Percentiles rank a stretch among this genome's conserved stretches.
These are phyloP conservation scores for Teunomyces pallodes DNA, from an alignment of 805 yeast genomes.

Conservation along the genomic window DNA sequence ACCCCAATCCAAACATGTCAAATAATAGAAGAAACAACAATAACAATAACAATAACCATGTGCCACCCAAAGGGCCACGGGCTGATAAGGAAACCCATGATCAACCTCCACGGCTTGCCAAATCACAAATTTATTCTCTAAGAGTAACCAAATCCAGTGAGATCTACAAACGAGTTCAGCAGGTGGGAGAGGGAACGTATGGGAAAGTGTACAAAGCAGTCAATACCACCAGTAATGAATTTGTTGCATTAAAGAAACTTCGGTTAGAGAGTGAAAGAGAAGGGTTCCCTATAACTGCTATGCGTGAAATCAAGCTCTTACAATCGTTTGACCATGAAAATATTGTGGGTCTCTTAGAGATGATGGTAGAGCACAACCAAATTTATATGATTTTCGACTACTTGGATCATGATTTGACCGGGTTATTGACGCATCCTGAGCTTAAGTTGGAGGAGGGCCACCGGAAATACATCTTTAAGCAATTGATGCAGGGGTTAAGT, in stretches of 20 bases:
- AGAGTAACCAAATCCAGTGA: slow-evolving; percentile 28
- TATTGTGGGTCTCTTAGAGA: slow-evolving; percentile 78
- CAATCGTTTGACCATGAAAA: slow-evolving; percentile 82
- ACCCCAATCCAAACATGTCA: not conserved
- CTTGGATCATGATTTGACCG: slow-evolving; percentile 90
- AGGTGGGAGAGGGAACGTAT: slow-evolving; percentile 99
- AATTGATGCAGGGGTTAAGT: slow-evolving; percentile 63
- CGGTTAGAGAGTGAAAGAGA: slow-evolving; percentile 86
- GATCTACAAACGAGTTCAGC: slow-evolving; percentile 67
- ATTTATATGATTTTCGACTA: slow-evolving; percentile 92
- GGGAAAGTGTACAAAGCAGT: slow-evolving; percentile 92
- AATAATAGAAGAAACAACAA: not conserved
- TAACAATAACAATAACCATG: not conserved
- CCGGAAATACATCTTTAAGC: slow-evolving; percentile 63
- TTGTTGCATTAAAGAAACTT: slow-evolving; percentile 84
- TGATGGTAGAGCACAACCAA: slow-evolving; percentile 77
- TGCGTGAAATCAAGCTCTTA: slow-evolving; percentile 82
- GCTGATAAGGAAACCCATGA: not conserved
- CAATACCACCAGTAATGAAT: slow-evolving; percentile 62
- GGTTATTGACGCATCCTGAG: slow-evolving; percentile 74
- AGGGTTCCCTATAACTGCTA: slow-evolving; percentile 95
- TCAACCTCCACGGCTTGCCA: not conserved
- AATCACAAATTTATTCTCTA: slow-evolving; percentile 32
- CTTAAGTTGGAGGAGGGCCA: slow-evolving; percentile 61
- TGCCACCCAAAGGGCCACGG: not conserved